These are phyloP conservation scores for Rhodomyrtus psidioides DNA, from an alignment of 441 rosid genomes.

Conservation along the genomic window DNA sequence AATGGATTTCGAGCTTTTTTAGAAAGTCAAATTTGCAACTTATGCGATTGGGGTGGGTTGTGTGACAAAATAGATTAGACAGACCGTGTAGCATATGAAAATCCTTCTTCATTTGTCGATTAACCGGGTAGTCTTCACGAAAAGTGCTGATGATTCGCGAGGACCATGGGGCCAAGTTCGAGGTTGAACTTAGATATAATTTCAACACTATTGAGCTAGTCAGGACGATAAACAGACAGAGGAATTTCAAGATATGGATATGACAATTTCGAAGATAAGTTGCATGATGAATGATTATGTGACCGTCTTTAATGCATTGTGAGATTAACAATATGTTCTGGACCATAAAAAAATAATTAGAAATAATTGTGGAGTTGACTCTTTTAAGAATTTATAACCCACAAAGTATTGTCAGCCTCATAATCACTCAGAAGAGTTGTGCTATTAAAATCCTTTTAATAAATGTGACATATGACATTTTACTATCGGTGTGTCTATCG, in stretches of 20 bases:
- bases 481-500: too few species aligned
- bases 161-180: not conserved
- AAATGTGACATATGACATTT: too few species aligned
- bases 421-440: too few species aligned
- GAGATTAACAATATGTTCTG: too few species aligned
- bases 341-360: too few species aligned
- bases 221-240: not conserved
- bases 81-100: not conserved
- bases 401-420: too few species aligned
- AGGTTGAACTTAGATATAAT: not conserved
- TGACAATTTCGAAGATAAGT: not conserved
- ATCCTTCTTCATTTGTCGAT: not conserved
- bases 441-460: too few species aligned
- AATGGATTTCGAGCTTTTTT: not conserved
- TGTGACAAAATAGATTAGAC: not conserved
- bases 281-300: too few species aligned
- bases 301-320: too few species aligned
- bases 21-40: not conserved
- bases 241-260: not conserved
- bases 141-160: not conserved
- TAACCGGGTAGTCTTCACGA: too few species aligned
- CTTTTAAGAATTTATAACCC: too few species aligned
- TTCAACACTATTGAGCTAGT: not conserved
- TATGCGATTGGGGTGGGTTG: not conserved
- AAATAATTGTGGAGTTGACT: too few species aligned